phyloP scores from a whole-genome alignment of 345 rosid genomes.

The Citropsis articulata region DNA sequence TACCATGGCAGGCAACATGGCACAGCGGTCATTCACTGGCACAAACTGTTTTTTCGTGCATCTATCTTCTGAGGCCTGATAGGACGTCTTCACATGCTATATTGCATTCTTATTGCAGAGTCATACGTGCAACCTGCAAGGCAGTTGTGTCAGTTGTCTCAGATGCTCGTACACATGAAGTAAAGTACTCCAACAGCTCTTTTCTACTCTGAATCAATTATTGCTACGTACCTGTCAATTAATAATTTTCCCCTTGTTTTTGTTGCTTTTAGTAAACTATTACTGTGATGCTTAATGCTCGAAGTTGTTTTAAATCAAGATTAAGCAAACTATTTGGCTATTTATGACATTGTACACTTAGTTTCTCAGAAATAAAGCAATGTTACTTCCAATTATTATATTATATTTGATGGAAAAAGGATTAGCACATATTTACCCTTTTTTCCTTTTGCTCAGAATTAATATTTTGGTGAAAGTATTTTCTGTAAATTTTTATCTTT shows the following conservation, averaged over 20 bases:
- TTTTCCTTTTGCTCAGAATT: neutral
- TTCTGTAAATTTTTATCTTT: neutral
- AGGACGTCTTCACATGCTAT: conserved; percentile 82
- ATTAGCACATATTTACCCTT: neutral
- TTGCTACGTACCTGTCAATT: conserved; percentile 5
- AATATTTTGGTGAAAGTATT: neutral
- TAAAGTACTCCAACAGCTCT: conserved; percentile 63
- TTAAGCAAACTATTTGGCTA: neutral
- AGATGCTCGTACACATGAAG: conserved; percentile 99
- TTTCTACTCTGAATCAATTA: conserved; percentile 26
- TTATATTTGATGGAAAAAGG: neutral
- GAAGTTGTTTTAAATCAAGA: neutral
- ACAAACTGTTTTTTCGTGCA: conserved; percentile 98
- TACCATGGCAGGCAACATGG: conserved; percentile 89
- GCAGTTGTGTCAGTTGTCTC: conserved; percentile 90
- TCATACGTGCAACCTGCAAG: conserved; percentile 89
- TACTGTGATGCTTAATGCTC: neutral
- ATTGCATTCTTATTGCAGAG: conserved; percentile 85
- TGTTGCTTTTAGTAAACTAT: neutral
- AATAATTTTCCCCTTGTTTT: neutral
- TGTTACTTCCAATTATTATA: neutral
- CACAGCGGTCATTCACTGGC: conserved; percentile 98
- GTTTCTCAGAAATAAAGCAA: neutral
- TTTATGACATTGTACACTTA: neutral
- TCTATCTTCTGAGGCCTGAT: conserved; percentile 87